A percentile compares a stretch with the other conserved stretches of the same genome.
Conservation (phyloP, 345 rosid genomes). For the Brassica juncea region DNA sequence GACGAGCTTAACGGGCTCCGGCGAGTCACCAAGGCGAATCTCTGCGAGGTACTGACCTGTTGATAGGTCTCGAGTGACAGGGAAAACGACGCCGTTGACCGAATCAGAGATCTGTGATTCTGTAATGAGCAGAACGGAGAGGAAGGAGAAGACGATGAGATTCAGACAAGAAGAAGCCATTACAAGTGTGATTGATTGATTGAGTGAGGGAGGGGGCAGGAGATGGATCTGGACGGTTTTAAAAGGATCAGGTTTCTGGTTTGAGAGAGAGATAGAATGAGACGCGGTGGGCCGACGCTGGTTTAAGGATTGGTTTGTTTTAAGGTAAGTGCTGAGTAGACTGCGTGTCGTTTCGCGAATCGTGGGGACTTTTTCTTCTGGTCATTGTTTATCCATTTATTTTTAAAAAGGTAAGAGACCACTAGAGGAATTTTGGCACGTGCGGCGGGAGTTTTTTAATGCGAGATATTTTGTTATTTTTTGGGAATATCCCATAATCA, state of each 20-base stretch:
- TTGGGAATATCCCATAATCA: neutral
- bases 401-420: neutral
- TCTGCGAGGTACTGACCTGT: constrained; percentile 63
- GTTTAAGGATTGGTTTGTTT: constrained; percentile 35
- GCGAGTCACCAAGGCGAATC: constrained; percentile 42
- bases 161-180: constrained; percentile 15
- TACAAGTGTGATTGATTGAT: constrained; percentile 19
- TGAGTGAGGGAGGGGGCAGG: neutral
- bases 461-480: neutral
- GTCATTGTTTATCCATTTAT: constrained; percentile 41
- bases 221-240: constrained; percentile 1
- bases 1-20: constrained; percentile 44
- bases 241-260: neutral
- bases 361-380: constrained; percentile 31
- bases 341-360: constrained; percentile 38
- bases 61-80: constrained; percentile 52
- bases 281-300: constrained; percentile 42
- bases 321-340: constrained; percentile 42
- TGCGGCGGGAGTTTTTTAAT: neutral
- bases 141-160: constrained; percentile 13
- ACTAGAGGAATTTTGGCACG: neutral
- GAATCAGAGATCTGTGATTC: constrained; percentile 30
- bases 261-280: neutral
- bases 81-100: constrained; percentile 35
- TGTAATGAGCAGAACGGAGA: neutral